Evolutionary conservation across 164 flowering plant genomes (phyloP), one percentile per base, ranked within the genome.

Genomic region (Vitis amurensis): DNA sequence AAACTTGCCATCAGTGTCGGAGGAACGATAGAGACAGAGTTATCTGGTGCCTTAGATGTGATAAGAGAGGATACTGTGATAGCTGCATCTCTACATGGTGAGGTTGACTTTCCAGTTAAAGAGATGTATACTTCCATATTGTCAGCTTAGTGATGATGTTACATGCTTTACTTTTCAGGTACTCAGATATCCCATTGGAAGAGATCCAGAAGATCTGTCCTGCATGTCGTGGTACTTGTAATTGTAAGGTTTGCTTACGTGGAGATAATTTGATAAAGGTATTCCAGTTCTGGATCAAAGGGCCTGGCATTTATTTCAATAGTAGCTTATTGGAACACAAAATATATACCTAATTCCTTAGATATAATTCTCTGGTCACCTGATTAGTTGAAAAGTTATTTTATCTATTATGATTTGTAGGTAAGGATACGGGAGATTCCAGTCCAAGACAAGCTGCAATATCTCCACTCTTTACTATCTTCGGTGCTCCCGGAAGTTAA

Each of bases 211-310:
- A 79, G 73, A 76, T 69, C 68, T 93, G 99, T 70, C 99, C 99
- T 77, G 94, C 92, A 63, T 95, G 99, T 77, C 88, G 92, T 60
- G 97, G 93, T 70, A 82, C 77, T 68, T 95, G 99, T 73, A 88
- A 79, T 77, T 95, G 98, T 80, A 88, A 81, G 68, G 81, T 79
- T 71, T 95, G 99, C 79, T 75, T 88, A 68, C 87, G 86, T 52
- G 86, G 80, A 31, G 97, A 91, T 83, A 89, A 87, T 81, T 70
- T 90, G 78, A 81, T 95, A 63, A 95, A 95, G 91, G 99, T 94
- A 83, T 63, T 59, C 51, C 30, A 11, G 55, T 50, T 51, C 8
- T 7, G n/a, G n/a, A n/a, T n/a, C 47, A 1, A 13, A 29, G 50
- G 13, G 47, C 49, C n/a, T 30, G 8, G 23, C 13, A 30, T n/a